Evolutionary conservation across 2,329 filamentous ascomycete species (phyloP).

Genomic region (Lachnellula cervina): DNA sequence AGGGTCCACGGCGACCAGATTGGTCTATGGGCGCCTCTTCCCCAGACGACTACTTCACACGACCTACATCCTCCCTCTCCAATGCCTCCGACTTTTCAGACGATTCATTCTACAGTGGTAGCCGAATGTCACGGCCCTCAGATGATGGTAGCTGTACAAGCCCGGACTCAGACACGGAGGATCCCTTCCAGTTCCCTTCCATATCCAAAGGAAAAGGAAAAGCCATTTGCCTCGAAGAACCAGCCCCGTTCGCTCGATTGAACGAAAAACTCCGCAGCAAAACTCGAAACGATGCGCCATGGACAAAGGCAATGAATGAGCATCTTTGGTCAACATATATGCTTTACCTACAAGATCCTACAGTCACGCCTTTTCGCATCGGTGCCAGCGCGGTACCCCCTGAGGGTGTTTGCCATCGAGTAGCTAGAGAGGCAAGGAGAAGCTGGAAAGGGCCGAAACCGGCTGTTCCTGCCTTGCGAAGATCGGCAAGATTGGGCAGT

Average conservation of each 20-base stretch:
- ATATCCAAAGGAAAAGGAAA: conserved; percentile 24
- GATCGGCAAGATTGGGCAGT: conserved; percentile 19
- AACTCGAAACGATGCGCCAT: conserved; percentile 43
- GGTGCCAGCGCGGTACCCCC: conserved; percentile 61
- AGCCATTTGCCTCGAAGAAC: conserved; percentile 4
- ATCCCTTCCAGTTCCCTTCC: conserved; percentile 30
- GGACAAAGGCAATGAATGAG: conserved; percentile 61
- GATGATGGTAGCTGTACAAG: conserved; percentile 53
- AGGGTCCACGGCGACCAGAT: conserved; percentile 21
- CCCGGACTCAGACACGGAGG: conserved; percentile 41
- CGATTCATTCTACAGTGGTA: conserved; percentile 52
- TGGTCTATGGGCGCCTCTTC: conserved; percentile 26
- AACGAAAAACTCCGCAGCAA: conserved; percentile 28
- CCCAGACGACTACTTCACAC: conserved; percentile 19
- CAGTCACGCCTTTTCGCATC: conserved; percentile 60
- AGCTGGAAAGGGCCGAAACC: conserved; percentile 60
- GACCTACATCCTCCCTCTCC: conserved; percentile 27
- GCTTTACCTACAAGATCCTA: conserved; percentile 61
- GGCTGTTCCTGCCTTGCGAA: conserved; percentile 21
- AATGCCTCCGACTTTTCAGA: conserved; percentile 50
- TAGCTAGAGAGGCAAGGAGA: conserved; percentile 60
- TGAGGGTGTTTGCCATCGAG: conserved; percentile 58
- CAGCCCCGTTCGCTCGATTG: conserved; percentile 6
- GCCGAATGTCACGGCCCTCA: conserved; percentile 50
- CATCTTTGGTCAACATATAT: conserved; percentile 64